Evolutionary conservation across 805 yeast genomes (phyloP).

Genomic region (Metschnikowia gruessii): DNA sequence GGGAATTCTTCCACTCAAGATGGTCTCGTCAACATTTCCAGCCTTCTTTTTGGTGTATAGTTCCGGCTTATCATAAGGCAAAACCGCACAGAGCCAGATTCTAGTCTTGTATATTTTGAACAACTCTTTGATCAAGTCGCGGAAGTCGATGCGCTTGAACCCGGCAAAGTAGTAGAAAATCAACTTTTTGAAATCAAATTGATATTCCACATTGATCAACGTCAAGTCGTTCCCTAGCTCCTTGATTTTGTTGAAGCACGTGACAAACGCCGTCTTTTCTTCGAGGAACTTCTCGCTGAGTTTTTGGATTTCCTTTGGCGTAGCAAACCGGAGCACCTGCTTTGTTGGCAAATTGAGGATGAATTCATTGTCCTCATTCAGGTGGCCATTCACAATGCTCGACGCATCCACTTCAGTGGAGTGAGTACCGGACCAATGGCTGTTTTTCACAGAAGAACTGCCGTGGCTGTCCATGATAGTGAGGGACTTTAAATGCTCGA

Average conservation of each 20-base stretch:
- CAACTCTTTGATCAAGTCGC: constrained; percentile 43
- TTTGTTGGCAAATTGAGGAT: constrained; percentile 70
- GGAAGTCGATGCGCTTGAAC: constrained; percentile 43
- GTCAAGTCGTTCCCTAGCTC: constrained; percentile 43
- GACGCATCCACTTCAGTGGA: constrained; percentile 38
- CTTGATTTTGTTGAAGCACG: constrained; percentile 50
- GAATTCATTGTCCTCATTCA: constrained; percentile 56
- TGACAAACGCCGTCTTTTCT: constrained; percentile 67
- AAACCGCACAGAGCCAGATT: constrained; percentile 48
- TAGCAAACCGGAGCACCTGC: constrained; percentile 73
- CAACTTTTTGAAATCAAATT: constrained; percentile 44
- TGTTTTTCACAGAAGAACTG: constrained; percentile 21
- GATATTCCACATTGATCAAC: constrained; percentile 48
- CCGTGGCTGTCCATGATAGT: constrained; percentile 32
- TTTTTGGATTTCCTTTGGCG: constrained; percentile 64
- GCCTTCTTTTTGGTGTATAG: constrained; percentile 20
- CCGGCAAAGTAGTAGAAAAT: constrained; percentile 47
- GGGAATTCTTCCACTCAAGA: constrained; percentile 25
- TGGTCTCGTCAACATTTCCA: constrained; percentile 9
- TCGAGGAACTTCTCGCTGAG: constrained; percentile 63
- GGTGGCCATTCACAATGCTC: constrained; percentile 35
- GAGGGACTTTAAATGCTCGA: constrained; percentile 59
- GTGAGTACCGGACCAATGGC: constrained; percentile 36
- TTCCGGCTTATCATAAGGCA: constrained; percentile 39
- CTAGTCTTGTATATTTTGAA: constrained; percentile 46